Evolutionary conservation across 208 protist species (phyloP).

Genomic region (Acanthamoeba sp.): DNA sequence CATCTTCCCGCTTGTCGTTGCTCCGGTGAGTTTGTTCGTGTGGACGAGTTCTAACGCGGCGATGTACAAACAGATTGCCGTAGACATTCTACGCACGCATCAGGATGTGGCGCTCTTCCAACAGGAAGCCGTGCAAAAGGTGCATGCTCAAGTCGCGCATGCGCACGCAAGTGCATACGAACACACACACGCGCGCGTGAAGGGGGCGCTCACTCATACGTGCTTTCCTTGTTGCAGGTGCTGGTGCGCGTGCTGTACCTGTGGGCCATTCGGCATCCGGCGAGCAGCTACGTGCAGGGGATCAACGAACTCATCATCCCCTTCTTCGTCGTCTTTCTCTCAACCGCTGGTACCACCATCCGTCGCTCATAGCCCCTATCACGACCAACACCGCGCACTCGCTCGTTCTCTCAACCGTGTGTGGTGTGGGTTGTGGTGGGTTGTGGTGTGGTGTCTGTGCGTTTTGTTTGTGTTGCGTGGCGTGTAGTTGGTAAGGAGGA

Average conservation of each 20-base stretch:
- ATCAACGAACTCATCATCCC: constrained; percentile 93
- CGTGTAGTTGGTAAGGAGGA: background rate
- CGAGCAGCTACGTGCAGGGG: constrained; percentile 93
- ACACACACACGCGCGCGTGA: no score
- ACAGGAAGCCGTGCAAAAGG: constrained; percentile 81
- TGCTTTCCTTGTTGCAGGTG: background rate
- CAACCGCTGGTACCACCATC: background rate
- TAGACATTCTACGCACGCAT: constrained; percentile 89
- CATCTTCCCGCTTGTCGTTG: background rate
- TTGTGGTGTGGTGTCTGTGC: no score
- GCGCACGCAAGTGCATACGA: no score
- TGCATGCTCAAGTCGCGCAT: background rate
- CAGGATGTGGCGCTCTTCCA: constrained; percentile 87
- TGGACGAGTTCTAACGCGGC: no score
- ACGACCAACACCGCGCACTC: background rate
- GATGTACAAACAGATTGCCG: constrained; percentile 78
- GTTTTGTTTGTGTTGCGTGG: no score
- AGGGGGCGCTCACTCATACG: no score
- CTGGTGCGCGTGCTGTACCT: constrained; percentile 92
- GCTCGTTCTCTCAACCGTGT: background rate
- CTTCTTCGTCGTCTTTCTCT: constrained; percentile 92
- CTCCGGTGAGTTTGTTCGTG: no score
- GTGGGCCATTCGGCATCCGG: constrained; percentile 92
- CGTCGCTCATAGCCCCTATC: background rate
- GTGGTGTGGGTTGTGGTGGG: background rate